These are phyloP conservation scores for Trametes coccinea DNA, from an alignment of 768 basidiomycete species.

Conservation along the genomic window DNA sequence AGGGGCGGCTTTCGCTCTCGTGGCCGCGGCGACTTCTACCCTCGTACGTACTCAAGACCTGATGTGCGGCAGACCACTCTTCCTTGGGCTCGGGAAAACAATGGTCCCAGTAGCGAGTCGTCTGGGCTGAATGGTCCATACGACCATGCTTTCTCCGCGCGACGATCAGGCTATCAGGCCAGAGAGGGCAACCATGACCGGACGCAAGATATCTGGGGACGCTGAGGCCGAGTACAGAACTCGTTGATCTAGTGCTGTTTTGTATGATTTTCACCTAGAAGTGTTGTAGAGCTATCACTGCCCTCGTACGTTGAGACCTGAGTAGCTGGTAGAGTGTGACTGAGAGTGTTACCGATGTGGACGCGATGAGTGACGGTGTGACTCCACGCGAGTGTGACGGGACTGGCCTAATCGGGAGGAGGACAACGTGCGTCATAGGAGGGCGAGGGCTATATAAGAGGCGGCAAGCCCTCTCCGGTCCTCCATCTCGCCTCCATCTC, in stretches of 20 bases:
- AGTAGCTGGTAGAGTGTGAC: too few relatives aligned
- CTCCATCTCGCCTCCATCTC: constrained; percentile 9
- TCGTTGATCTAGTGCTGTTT: too few relatives aligned
- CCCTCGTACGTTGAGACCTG: not conserved
- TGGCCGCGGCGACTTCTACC: not conserved
- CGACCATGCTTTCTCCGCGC: constrained; percentile 3
- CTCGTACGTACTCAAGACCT: not conserved
- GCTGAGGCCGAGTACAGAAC: not conserved
- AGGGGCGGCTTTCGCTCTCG: not conserved
- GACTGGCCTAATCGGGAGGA: constrained; percentile 7
- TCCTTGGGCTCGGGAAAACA: constrained; percentile 3
- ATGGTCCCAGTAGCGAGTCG: not conserved
- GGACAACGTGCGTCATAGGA: constrained; percentile 23
- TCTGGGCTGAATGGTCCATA: not conserved
- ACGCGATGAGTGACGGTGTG: constrained; percentile 13
- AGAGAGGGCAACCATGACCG: constrained; percentile 1
- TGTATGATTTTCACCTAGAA: too few relatives aligned
- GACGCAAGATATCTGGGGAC: constrained; percentile 10
- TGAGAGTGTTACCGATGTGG: not conserved
- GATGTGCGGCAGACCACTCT: constrained; percentile 5
- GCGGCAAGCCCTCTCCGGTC: not conserved
- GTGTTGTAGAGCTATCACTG: not conserved
- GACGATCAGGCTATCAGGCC: constrained; percentile 7
- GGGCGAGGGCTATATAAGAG: constrained; percentile 16
- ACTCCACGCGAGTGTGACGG: constrained; percentile 23